A percentile compares a stretch with the other conserved stretches of the same genome.
These are phyloP conservation scores for Lipomyces lipofer DNA, from an alignment of 805 yeast species.

Conservation along the genomic window DNA sequence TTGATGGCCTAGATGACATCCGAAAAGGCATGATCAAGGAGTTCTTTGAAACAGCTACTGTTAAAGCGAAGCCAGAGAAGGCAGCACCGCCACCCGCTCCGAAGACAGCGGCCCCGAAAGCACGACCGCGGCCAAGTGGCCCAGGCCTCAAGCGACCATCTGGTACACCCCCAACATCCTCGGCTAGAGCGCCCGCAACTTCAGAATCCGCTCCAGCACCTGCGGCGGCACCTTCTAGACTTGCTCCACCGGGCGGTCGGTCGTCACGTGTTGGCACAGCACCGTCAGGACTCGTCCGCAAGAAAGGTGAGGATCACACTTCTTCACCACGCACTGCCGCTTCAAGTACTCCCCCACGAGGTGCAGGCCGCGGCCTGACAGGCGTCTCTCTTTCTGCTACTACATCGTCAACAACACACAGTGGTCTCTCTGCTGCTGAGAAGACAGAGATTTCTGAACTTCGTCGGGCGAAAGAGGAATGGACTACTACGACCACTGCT, in stretches of 20 bases:
- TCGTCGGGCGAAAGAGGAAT: conserved; percentile 53
- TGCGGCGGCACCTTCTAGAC: not conserved
- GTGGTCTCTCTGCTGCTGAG: conserved; percentile 36
- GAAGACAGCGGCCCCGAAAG: conserved; percentile 23
- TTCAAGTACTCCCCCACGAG: conserved; percentile 10
- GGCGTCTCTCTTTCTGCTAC: conserved; percentile 25
- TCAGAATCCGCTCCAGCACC: not conserved
- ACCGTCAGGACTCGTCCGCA: not conserved
- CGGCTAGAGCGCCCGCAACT: not conserved
- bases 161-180: conserved; percentile 5
- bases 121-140: conserved; percentile 20
- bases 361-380: conserved; percentile 30
- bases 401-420: conserved; percentile 6
- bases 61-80: conserved; percentile 47
- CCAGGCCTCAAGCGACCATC: conserved; percentile 10
- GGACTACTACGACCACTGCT: conserved; percentile 44
- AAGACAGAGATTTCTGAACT: conserved; percentile 52
- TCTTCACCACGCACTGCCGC: not conserved
- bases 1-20: conserved; percentile 75
- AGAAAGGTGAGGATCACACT: not conserved
- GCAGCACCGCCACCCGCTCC: conserved; percentile 36
- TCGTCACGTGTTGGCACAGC: not conserved
- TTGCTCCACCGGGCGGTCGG: not conserved
- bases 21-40: conserved; percentile 69
- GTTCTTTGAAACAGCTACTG: conserved; percentile 55